Evolutionary conservation across 805 yeast genomes (phyloP), one percentile per base, ranked within the genome.

Genomic region (Spathaspora girioi): DNA sequence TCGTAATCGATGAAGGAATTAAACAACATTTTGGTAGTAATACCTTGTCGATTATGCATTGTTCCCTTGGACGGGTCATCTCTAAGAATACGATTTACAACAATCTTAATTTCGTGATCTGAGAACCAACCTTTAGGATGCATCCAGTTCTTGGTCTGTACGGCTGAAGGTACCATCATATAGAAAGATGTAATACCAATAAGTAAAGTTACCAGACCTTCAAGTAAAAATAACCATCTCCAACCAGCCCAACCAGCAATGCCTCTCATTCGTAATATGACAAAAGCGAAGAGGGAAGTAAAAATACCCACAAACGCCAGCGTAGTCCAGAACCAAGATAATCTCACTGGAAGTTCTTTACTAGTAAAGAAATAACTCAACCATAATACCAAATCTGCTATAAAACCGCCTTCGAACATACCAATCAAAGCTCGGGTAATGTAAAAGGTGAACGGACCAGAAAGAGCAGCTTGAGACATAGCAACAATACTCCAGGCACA

Each of bases 381-480:
- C 82, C 86, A 86, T 46, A 84, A 66, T 50, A 80, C 76, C 31
- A 79, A 67, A 57, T 84, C 89, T 29, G 87, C 84, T 48, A 86
- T 84, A 53, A 84, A 84, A 0, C 90, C 89, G 50, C 89, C 89
- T 62, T 85, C 84, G n/a, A 80, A 63, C 3, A 77, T 58, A 1
- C 86, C 89, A 42, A 83, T 59, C 7, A 82, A 67, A 0, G 78
- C 77, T 53, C 88, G 69, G 4, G 82, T 73, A 9, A 69, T 70
- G 50, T 66, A 71, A 54, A 81, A 83, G 0, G 80, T 73, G 1
- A 70, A 59, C 51, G 65, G 71, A 41, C 59, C 57, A 12, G 45
- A 51, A 47, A 68, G 51, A 29, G 57, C 59, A 18, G 61, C 63
- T 51, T 84, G 89, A 45, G 68, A 65, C 43, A 79, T 66, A 3